phyloP scores from a whole-genome alignment of 352 stramenopile species.

The Globisporangium megalacanthum region DNA sequence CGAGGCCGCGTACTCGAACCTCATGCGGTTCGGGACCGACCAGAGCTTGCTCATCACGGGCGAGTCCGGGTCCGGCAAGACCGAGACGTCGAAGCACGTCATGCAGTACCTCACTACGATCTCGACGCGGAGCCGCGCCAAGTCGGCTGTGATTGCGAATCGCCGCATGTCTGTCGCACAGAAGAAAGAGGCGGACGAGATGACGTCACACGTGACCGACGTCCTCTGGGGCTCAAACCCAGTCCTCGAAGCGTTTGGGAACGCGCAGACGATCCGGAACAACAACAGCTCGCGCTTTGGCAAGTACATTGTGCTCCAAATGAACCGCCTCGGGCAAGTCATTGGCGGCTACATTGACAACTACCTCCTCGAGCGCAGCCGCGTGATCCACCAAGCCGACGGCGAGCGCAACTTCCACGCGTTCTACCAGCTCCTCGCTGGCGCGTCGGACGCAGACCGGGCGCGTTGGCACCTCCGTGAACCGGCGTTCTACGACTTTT shows the following conservation, averaged over 20 bases:
- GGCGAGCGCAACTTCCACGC: constrained; percentile 92
- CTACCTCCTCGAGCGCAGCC: constrained; percentile 91
- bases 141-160: constrained; percentile 66
- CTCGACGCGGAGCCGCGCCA: constrained; percentile 59
- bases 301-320: constrained; percentile 86
- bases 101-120: constrained; percentile 93
- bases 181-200: constrained; percentile 65
- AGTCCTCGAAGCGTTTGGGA: constrained; percentile 82
- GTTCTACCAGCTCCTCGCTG: constrained; percentile 91
- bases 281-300: constrained; percentile 85
- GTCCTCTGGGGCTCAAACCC: constrained; percentile 78
- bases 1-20: constrained; percentile 82
- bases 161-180: constrained; percentile 74
- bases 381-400: constrained; percentile 80
- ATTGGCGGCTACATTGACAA: constrained; percentile 83
- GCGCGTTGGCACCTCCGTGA: constrained; percentile 49
- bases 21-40: constrained; percentile 85
- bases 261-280: constrained; percentile 85
- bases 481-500: constrained; percentile 55
- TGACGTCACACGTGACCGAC: constrained; percentile 65
- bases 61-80: constrained; percentile 90
- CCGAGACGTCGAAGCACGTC: constrained; percentile 95
- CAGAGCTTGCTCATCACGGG: constrained; percentile 85
- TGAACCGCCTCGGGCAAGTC: constrained; percentile 76
- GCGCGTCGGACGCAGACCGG: constrained; percentile 43